A percentile compares a stretch with the other conserved stretches of the same genome.
phyloP scores from a whole-genome alignment of 768 basidiomycete genomes.

The Tricholoma hemisulphureum region DNA sequence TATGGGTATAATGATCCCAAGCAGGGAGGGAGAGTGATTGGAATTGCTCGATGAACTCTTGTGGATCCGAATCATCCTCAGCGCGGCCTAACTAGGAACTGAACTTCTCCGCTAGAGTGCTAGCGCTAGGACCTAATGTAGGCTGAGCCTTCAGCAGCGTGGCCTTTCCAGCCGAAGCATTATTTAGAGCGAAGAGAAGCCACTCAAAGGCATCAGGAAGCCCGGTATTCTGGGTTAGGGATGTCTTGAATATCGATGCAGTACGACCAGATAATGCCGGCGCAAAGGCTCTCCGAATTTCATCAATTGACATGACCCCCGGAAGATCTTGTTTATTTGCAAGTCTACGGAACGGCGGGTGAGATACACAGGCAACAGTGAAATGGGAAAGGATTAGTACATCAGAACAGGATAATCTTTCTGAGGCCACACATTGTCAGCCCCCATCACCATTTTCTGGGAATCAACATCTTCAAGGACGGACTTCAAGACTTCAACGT shows the following conservation, averaged over 20 bases:
- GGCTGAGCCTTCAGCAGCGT: constrained; percentile 1
- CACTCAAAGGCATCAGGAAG: constrained; percentile 42
- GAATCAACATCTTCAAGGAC: neutral
- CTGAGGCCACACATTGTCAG: neutral
- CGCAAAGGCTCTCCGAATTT: constrained; percentile 39
- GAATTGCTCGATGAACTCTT: constrained; percentile 38
- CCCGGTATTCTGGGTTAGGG: constrained; percentile 20
- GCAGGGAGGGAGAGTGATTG: constrained; percentile 31
- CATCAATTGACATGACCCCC: constrained; percentile 45
- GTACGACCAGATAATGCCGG: constrained; percentile 29
- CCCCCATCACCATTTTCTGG: neutral
- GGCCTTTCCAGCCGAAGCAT: constrained; percentile 14
- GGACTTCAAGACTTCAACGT: constrained; percentile 45
- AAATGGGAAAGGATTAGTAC: constrained; percentile 27
- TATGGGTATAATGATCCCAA: constrained; percentile 52
- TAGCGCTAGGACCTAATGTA: constrained; percentile 16
- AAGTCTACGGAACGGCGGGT: constrained; percentile 30
- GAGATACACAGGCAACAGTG: constrained; percentile 24
- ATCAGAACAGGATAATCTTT: constrained; percentile 29
- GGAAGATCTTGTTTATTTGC: constrained; percentile 66
- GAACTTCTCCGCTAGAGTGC: constrained; percentile 32
- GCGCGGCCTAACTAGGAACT: constrained; percentile 36
- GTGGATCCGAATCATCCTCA: constrained; percentile 26
- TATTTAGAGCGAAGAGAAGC: constrained; percentile 32
- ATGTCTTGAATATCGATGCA: constrained; percentile 27